phyloP scores from a whole-genome alignment of 164 flowering plant genomes.

The Vitis labrusca region DNA sequence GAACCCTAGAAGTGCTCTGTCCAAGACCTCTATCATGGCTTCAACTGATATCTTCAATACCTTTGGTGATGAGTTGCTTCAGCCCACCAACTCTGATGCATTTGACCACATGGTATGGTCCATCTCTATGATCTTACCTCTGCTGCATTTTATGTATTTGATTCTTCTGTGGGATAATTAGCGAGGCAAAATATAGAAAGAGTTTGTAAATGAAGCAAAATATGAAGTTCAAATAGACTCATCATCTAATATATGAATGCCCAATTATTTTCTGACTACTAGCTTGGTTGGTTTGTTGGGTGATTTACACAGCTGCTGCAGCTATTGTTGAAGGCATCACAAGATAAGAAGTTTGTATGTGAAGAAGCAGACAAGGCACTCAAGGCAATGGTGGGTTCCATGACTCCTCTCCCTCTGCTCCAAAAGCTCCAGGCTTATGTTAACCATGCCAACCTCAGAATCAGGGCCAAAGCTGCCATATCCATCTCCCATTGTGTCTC shows the following conservation, averaged over 20 bases:
- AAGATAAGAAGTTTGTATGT: slow-evolving; percentile 89
- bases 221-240: no score
- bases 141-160: neutral
- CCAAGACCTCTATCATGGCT: slow-evolving; percentile 92
- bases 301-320: slow-evolving; percentile 58
- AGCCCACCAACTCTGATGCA: slow-evolving; percentile 39
- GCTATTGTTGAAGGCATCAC: slow-evolving; percentile 83
- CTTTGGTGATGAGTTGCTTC: slow-evolving; percentile 62
- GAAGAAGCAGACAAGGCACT: slow-evolving; percentile 85
- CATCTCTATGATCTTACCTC: neutral
- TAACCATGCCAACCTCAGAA: slow-evolving; percentile 57
- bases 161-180: no score
- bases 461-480: slow-evolving; percentile 84
- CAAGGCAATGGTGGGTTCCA: slow-evolving; percentile 55
- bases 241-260: no score
- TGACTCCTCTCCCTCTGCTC: slow-evolving; percentile 67
- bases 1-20: slow-evolving; percentile 92
- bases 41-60: slow-evolving; percentile 71
- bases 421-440: slow-evolving; percentile 54
- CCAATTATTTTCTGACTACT: neutral
- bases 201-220: no score
- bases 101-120: slow-evolving; percentile 64
- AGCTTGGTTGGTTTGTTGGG: slow-evolving; percentile 5
- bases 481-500: slow-evolving; percentile 67
- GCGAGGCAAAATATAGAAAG: no score